phyloP scores from a whole-genome alignment of 108 stramenopile genomes.

The Thalassiosira profunda region DNA sequence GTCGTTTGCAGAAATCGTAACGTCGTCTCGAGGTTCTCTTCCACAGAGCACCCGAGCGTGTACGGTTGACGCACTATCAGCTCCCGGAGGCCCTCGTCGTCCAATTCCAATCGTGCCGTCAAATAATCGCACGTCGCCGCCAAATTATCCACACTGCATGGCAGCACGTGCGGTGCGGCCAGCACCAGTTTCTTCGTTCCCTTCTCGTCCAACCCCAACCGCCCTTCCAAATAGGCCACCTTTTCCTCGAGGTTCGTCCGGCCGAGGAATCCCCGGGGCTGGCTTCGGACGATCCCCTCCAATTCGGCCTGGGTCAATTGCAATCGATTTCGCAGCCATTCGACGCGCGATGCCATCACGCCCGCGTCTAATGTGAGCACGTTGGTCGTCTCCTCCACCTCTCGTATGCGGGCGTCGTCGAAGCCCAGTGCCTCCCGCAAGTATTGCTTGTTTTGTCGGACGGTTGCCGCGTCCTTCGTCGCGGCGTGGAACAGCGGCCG shows the following conservation, averaged over 20 bases:
- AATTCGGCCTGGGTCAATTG: not conserved
- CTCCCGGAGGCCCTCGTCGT: not conserved
- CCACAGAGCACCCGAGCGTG: not conserved
- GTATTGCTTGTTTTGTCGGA: too few relatives aligned
- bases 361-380: not conserved
- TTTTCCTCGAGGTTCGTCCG: not conserved
- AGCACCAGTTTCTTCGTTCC: not conserved
- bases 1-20: not conserved
- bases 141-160: not conserved
- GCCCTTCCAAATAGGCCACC: not conserved
- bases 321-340: not conserved
- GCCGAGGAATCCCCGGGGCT: not conserved
- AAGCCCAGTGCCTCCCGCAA: too few relatives aligned
- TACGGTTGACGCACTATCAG: not conserved
- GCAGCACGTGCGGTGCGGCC: not conserved
- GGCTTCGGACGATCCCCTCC: not conserved
- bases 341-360: not conserved
- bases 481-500: too few relatives aligned
- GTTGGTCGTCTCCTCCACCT: not conserved
- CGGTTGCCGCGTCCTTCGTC: too few relatives aligned
- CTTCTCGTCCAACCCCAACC: not conserved
- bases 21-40: conserved; percentile 1
- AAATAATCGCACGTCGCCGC: not conserved
- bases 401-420: too few relatives aligned
- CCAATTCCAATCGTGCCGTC: not conserved